These are phyloP conservation scores for Hypericum androsaemum DNA, from an alignment of 345 rosid genomes.

Conservation along the genomic window DNA sequence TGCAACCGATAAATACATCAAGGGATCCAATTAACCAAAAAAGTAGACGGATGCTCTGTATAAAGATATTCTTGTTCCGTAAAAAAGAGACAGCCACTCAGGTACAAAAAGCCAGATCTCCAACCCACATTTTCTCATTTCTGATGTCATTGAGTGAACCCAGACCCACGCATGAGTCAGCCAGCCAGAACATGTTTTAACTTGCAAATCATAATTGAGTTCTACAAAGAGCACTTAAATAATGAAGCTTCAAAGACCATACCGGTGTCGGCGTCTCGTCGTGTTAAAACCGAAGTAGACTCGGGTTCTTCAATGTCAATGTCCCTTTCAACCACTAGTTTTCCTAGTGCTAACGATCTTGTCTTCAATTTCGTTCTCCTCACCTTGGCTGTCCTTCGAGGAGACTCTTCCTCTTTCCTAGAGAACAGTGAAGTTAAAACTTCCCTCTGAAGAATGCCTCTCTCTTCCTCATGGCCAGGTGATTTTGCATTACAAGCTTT, in stretches of 20 bases:
- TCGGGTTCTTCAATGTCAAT: conserved; percentile 13
- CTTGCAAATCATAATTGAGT: not conserved
- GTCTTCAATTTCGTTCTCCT: conserved; percentile 10
- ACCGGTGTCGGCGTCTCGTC: conserved; percentile 25
- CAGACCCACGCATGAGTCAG: too few relatives aligned
- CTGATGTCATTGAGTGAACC: too few relatives aligned
- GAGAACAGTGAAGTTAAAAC: conserved; percentile 38
- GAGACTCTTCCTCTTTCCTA: conserved; percentile 21
- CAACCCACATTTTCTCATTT: too few relatives aligned
- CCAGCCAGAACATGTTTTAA: not conserved
- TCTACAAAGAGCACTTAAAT: conserved; percentile 2
- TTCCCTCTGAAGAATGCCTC: conserved; percentile 34
- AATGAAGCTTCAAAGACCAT: conserved; percentile 9
- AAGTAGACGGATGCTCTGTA: not conserved
- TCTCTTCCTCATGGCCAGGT: conserved; percentile 16
- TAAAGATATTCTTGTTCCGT: too few relatives aligned
- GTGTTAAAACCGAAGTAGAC: conserved; percentile 5
- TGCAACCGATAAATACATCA: conserved; percentile 14
- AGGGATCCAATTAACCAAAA: conserved; percentile 4
- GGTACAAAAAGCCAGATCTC: too few relatives aligned
- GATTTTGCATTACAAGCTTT: conserved; percentile 14
- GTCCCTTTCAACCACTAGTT: conserved; percentile 26
- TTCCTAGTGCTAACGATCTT: conserved; percentile 25
- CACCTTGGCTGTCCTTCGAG: conserved; percentile 20
- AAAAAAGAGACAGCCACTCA: not conserved